Evolutionary conservation across 495 filamentous ascomycete genomes (phyloP).

Genomic region (Friedmanniomyces endolithicus): DNA sequence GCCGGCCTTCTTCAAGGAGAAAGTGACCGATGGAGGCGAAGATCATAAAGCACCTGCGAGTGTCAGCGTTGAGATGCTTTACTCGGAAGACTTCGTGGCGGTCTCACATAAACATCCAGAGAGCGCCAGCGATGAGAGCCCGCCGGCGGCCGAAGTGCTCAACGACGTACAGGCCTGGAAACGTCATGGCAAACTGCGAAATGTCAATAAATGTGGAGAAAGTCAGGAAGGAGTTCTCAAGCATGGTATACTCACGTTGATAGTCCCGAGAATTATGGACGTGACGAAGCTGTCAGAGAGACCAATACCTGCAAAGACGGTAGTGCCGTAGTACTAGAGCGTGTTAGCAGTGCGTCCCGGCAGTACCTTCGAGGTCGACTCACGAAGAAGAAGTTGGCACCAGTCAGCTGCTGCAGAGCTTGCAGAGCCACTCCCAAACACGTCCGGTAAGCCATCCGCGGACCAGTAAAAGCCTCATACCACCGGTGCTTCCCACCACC

Average conservation of each 20-base stretch:
- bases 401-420: conserved; percentile 53
- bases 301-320: conserved; percentile 26
- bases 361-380: neutral
- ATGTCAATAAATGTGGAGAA: no score
- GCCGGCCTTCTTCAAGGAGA: conserved; percentile 18
- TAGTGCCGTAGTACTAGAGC: conserved; percentile 27
- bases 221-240: no score
- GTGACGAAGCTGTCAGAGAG: conserved; percentile 27
- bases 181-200: conserved; percentile 24
- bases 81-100: no score
- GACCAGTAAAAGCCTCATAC: conserved; percentile 26
- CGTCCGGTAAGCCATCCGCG: conserved; percentile 61
- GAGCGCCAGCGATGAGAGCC: conserved; percentile 25
- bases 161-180: conserved; percentile 30
- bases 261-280: conserved; percentile 7
- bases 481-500: conserved; percentile 28
- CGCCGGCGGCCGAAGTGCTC: conserved; percentile 29
- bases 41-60: conserved; percentile 26
- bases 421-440: conserved; percentile 58
- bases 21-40: conserved; percentile 31
- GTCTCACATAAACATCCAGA: conserved; percentile 29
- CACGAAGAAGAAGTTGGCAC: conserved; percentile 46
- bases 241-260: conserved; percentile 17
- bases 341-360: neutral
- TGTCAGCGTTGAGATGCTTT: conserved; percentile 13